phyloP scores from a whole-genome alignment of 2,329 filamentous ascomycete species.

The Cercospora citrullina region DNA sequence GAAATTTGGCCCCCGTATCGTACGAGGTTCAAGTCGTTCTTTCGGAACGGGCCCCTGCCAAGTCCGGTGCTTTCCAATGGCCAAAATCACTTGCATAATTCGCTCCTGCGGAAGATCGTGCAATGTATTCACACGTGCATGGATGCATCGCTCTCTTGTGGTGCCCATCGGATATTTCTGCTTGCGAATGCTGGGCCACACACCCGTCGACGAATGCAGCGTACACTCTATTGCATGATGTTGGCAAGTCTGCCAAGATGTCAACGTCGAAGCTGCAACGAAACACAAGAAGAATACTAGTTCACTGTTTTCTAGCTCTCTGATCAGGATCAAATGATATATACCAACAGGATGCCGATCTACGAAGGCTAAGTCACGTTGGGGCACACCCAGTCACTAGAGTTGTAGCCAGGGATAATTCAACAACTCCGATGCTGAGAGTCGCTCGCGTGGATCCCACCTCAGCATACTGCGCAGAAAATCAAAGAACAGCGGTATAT shows the following conservation, averaged over 20 bases:
- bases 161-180: not conserved
- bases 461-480: constrained; percentile 15
- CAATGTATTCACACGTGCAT: not conserved
- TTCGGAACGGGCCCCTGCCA: constrained; percentile 1
- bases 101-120: not conserved
- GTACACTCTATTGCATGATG: not conserved
- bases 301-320: not conserved
- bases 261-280: not conserved
- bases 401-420: constrained; percentile 9
- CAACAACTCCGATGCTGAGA: constrained; percentile 11
- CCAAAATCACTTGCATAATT: not conserved
- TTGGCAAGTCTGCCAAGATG: not conserved
- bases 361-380: not conserved
- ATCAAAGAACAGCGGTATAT: not conserved
- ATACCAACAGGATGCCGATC: not conserved
- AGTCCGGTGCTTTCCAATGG: not conserved
- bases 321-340: not conserved
- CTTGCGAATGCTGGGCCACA: not conserved
- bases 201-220: not conserved
- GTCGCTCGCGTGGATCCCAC: constrained; percentile 14
- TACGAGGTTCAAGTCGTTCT: not conserved
- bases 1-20: not conserved
- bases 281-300: not conserved
- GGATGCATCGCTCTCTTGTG: not conserved
- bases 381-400: not conserved